A percentile compares a stretch with the other conserved stretches of the same genome.
Evolutionary conservation across 225 moss, liverwort and hornwort genomes (phyloP).

Genomic region (Physcomitrellopsis africana): DNA sequence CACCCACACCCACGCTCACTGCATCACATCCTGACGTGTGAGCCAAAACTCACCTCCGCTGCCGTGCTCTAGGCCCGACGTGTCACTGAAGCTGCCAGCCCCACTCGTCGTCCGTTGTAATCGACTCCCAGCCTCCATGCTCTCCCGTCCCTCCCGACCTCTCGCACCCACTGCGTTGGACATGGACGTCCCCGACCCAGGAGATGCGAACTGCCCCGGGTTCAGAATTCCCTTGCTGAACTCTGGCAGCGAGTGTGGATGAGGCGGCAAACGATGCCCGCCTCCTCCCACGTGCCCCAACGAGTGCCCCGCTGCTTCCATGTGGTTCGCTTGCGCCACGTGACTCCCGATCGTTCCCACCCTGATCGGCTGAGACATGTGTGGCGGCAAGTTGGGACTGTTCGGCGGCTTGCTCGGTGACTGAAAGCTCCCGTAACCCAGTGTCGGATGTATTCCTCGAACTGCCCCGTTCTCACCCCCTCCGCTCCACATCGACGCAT

Average conservation of each 20-base stretch:
- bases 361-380: constrained; percentile 82
- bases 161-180: constrained; percentile 68
- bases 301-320: constrained; percentile 78
- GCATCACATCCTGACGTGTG: too few relatives aligned
- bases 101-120: constrained; percentile 87
- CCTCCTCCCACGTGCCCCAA: constrained; percentile 79
- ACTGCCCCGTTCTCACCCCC: constrained; percentile 64
- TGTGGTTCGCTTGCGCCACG: constrained; percentile 75
- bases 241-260: constrained; percentile 90
- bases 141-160: constrained; percentile 66
- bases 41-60: constrained; percentile 63
- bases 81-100: constrained; percentile 76
- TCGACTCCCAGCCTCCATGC: constrained; percentile 78
- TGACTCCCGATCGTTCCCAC: constrained; percentile 96
- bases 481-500: constrained; percentile 82
- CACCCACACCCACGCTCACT: too few relatives aligned
- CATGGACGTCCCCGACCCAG: constrained; percentile 76
- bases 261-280: constrained; percentile 85
- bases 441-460: constrained; percentile 64
- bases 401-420: constrained; percentile 74
- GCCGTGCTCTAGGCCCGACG: constrained; percentile 67
- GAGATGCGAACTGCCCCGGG: constrained; percentile 68
- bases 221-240: constrained; percentile 79
- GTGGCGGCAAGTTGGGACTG: constrained; percentile 77
- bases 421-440: constrained; percentile 66